These are phyloP conservation scores for Paramyrothecium sp. DNA, from an alignment of 2,329 filamentous ascomycete species.

Conservation along the genomic window DNA sequence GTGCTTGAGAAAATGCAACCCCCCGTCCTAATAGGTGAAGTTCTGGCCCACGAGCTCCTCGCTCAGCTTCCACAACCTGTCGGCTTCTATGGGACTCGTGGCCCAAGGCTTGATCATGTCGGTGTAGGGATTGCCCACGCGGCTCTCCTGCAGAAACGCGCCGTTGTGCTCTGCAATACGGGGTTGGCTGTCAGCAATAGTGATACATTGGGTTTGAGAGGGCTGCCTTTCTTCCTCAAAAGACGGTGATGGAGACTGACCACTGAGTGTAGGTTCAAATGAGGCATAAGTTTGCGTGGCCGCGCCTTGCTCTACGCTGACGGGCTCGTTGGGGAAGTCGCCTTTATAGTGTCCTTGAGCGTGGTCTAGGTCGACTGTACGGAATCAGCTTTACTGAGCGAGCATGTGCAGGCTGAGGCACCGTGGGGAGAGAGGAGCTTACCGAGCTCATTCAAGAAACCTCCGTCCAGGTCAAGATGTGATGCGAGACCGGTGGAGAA, in stretches of 20 bases:
- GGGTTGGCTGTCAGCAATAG: not conserved
- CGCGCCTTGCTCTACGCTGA: slow-evolving; percentile 24
- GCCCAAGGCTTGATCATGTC: slow-evolving; percentile 28
- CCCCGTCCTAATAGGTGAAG: slow-evolving; percentile 25
- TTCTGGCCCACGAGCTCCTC: slow-evolving; percentile 42
- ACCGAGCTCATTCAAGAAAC: not conserved
- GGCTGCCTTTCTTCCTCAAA: too few relatives aligned
- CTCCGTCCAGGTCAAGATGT: slow-evolving; percentile 19
- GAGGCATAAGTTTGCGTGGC: slow-evolving; percentile 34
- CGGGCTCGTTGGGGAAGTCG: slow-evolving; percentile 1
- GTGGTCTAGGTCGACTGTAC: not conserved
- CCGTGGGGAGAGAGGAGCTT: not conserved
- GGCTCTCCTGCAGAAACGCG: slow-evolving; percentile 28
- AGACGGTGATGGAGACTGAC: slow-evolving; percentile 10
- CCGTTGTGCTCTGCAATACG: slow-evolving; percentile 25
- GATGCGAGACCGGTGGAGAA: slow-evolving; percentile 13
- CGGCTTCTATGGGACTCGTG: slow-evolving; percentile 31
- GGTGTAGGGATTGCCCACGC: slow-evolving; percentile 25
- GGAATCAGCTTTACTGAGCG: not conserved
- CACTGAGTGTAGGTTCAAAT: slow-evolving; percentile 31
- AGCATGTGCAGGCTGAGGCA: too few relatives aligned
- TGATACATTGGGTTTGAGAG: not conserved
- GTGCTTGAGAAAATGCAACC: too few relatives aligned
- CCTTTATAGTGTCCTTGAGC: not conserved
- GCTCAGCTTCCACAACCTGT: slow-evolving; percentile 44